Conservation (phyloP, 164 flowering plant genomes). For the Aristolochia contorta region DNA sequence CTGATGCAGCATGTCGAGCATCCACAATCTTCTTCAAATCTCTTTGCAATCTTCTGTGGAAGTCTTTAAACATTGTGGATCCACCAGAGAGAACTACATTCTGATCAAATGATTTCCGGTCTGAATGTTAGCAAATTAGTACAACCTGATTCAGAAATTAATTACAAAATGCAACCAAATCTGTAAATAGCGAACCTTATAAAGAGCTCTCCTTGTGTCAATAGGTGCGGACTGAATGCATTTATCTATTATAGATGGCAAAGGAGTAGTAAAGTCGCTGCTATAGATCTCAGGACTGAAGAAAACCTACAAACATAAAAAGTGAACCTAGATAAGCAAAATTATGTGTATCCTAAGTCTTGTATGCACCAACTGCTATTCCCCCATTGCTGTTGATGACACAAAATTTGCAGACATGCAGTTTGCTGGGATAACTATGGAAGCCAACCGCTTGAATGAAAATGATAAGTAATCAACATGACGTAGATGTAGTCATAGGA, state of each 20-base stretch:
- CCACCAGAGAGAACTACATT: constrained; percentile 97
- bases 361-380: no score
- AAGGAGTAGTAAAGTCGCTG: constrained; percentile 62
- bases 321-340: no score
- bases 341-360: no score
- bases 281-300: constrained; percentile 90
- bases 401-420: no score
- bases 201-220: constrained; percentile 92
- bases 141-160: background rate
- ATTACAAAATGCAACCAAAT: background rate
- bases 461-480: no score
- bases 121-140: constrained; percentile 1
- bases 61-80: constrained; percentile 98
- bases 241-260: constrained; percentile 85
- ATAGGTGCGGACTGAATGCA: constrained; percentile 98
- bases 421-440: no score
- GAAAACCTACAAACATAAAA: constrained; percentile 48
- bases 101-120: constrained; percentile 23
- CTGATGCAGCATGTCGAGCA: constrained; percentile 67
- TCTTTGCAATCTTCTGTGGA: constrained; percentile 83
- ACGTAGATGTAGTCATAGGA: no score
- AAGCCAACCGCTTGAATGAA: no score
- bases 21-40: constrained; percentile 97
- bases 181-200: constrained; percentile 48
- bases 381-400: no score